A percentile compares a stretch with the other conserved stretches of the same genome.
phyloP scores from a whole-genome alignment of 2,329 filamentous ascomycete species.

The Cladosporium colombiae region DNA sequence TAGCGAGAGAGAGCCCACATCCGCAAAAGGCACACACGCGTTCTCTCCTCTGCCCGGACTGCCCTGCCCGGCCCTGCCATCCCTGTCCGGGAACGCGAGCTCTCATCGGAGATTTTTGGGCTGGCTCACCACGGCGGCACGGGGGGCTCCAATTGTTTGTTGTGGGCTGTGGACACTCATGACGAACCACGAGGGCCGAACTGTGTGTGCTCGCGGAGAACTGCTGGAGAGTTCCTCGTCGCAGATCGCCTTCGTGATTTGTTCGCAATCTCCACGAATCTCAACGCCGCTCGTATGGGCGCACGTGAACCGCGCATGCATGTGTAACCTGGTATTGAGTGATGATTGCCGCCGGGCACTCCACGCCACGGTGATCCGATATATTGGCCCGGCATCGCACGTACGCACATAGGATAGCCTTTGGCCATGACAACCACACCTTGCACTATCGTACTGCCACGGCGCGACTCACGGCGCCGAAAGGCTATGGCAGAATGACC shows the following conservation, averaged over 20 bases:
- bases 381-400: neutral
- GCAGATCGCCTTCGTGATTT: neutral
- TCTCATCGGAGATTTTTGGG: conserved; percentile 5
- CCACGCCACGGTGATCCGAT: conserved; percentile 9
- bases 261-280: conserved; percentile 5
- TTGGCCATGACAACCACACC: neutral
- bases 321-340: neutral
- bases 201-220: neutral
- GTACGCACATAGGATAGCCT: neutral
- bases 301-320: conserved; percentile 4
- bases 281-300: conserved; percentile 2
- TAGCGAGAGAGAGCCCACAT: neutral
- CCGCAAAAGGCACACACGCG: conserved; percentile 11
- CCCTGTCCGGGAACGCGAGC: neutral
- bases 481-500: neutral
- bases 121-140: neutral
- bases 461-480: neutral
- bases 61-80: neutral
- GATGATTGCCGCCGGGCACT: neutral
- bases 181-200: neutral
- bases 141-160: neutral
- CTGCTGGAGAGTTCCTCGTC: conserved; percentile 4
- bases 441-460: neutral
- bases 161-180: neutral
- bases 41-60: neutral